Conservation (phyloP, 1,284 basidiomycete genomes). For the Butyriboletus appendiculatus region DNA sequence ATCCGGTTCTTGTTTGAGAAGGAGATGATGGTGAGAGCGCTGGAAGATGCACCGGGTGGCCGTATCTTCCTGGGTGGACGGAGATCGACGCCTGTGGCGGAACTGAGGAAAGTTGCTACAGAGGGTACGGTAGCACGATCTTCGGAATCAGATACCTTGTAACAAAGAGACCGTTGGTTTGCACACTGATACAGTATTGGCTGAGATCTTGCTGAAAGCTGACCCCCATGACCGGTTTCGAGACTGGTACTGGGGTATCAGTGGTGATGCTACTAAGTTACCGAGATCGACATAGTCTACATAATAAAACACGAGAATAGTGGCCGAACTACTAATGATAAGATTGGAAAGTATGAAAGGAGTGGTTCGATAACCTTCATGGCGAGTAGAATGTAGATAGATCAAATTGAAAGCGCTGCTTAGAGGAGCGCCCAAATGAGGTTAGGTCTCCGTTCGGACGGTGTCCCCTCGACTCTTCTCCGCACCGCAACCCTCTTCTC, state of each 20-base stretch:
- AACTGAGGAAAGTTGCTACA: constrained; percentile 19
- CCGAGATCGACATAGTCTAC: neutral
- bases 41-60: constrained; percentile 50
- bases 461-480: constrained; percentile 22
- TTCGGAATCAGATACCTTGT: neutral
- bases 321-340: neutral
- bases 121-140: neutral
- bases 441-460: constrained; percentile 13
- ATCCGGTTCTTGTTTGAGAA: constrained; percentile 48
- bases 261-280: neutral
- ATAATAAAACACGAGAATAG: neutral
- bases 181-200: too few relatives aligned
- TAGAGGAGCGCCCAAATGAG: constrained; percentile 18
- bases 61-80: constrained; percentile 40
- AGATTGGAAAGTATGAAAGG: neutral
- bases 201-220: neutral
- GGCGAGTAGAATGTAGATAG: neutral
- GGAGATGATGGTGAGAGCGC: constrained; percentile 41
- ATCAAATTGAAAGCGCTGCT: constrained; percentile 1
- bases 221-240: neutral
- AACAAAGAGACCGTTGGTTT: too few relatives aligned
- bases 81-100: constrained; percentile 33
- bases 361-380: neutral
- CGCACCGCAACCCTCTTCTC: constrained; percentile 37
- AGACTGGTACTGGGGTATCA: neutral